phyloP scores from a whole-genome alignment of 257 asterid species.

The Solanum chiquidenum region DNA sequence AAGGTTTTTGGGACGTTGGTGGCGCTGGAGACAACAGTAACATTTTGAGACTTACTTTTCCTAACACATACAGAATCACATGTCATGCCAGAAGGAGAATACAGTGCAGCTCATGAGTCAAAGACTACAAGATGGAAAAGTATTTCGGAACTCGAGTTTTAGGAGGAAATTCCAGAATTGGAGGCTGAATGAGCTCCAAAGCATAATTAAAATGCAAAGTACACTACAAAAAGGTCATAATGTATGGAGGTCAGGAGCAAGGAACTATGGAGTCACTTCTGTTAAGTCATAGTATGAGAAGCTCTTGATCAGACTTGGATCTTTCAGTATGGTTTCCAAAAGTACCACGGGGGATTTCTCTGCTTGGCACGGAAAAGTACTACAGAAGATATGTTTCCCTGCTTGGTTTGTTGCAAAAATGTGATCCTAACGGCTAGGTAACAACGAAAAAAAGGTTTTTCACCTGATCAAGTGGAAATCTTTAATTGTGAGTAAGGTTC shows the following conservation, averaged over 20 bases:
- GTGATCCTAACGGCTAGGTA: neutral
- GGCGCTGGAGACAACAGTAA: neutral
- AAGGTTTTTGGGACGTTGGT: neutral
- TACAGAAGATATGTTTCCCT: neutral
- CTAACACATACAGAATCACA: neutral
- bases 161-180: neutral
- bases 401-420: neutral
- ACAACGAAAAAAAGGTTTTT: neutral
- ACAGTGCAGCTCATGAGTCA: neutral
- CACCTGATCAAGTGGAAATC: neutral
- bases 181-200: neutral
- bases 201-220: neutral
- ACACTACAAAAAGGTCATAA: neutral
- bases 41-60: neutral
- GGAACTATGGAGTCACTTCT: neutral
- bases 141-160: neutral
- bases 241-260: neutral
- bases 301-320: neutral
- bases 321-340: neutral
- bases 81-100: neutral
- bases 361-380: neutral
- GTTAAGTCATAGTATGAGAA: neutral
- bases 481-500: neutral
- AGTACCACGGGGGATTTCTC: neutral
- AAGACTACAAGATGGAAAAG: neutral